A percentile compares a stretch with the other conserved stretches of the same genome.
Evolutionary conservation across 345 rosid genomes (phyloP).

Genomic region (Syzygium oleosum): DNA sequence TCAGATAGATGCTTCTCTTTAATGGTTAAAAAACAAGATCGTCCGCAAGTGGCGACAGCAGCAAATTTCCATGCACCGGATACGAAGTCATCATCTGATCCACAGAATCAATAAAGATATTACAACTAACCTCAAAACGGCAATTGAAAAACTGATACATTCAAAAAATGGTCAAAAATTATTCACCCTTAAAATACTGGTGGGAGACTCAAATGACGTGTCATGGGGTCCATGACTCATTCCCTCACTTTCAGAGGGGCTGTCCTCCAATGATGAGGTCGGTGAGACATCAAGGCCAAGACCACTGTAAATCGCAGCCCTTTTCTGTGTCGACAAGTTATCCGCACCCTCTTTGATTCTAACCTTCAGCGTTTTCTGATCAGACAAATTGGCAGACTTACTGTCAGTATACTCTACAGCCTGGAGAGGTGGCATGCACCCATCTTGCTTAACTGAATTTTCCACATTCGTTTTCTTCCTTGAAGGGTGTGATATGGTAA

Average conservation of each 20-base stretch:
- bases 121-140: slow-evolving; percentile 8
- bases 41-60: slow-evolving; percentile 83
- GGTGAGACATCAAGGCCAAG: slow-evolving; percentile 74
- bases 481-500: slow-evolving; percentile 15
- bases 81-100: slow-evolving; percentile 75
- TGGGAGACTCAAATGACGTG: slow-evolving; percentile 48
- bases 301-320: slow-evolving; percentile 58
- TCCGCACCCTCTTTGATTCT: slow-evolving; percentile 77
- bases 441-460: slow-evolving; percentile 34
- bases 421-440: slow-evolving; percentile 19
- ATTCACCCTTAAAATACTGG: slow-evolving; percentile 58
- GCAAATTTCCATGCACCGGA: slow-evolving; percentile 32
- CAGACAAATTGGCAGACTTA: slow-evolving; percentile 31
- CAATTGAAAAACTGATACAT: slow-evolving; percentile 4
- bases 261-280: slow-evolving; percentile 57
- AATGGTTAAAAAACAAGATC: slow-evolving; percentile 41
- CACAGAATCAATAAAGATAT: slow-evolving; percentile 16
- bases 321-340: slow-evolving; percentile 59
- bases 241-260: slow-evolving; percentile 68
- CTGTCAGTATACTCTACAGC: slow-evolving; percentile 28
- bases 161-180: slow-evolving; percentile 9
- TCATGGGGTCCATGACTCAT: slow-evolving; percentile 38
- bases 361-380: slow-evolving; percentile 59
- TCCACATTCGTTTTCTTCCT: slow-evolving; percentile 24
- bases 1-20: slow-evolving; percentile 30